Evolutionary conservation across 495 filamentous ascomycete genomes (phyloP).

Genomic region (Letharia lupina): DNA sequence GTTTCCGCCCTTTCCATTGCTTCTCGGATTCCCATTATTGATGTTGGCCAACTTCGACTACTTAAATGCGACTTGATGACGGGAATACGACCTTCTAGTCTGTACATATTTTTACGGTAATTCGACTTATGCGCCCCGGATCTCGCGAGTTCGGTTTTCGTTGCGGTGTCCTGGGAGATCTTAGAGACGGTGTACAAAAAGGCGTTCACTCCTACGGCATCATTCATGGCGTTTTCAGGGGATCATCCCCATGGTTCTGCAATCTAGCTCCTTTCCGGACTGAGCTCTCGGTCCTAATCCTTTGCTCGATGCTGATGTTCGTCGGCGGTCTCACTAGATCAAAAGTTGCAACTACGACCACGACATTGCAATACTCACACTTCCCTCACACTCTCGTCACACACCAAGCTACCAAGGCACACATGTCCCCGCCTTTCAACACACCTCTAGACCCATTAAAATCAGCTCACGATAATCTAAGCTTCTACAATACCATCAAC

Average conservation of each 20-base stretch:
- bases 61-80: slow-evolving; percentile 1
- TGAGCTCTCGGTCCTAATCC: no score
- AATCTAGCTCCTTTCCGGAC: background rate
- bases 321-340: background rate
- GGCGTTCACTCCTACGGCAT: slow-evolving; percentile 10
- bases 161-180: slow-evolving; percentile 4
- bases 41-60: background rate
- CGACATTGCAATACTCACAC: slow-evolving; percentile 1
- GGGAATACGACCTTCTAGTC: slow-evolving; percentile 6
- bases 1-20: background rate
- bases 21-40: slow-evolving; percentile 4
- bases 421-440: background rate
- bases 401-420: background rate
- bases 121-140: slow-evolving; percentile 3
- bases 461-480: background rate
- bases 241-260: background rate
- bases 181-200: slow-evolving; percentile 12
- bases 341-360: background rate
- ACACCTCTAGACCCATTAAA: background rate
- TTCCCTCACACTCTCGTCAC: background rate
- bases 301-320: background rate
- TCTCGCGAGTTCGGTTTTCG: background rate
- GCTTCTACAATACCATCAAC: background rate
- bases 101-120: slow-evolving; percentile 11
- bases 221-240: background rate